Conservation (phyloP, 1,139 yeast genomes). For the Pichiaceae sp. region DNA sequence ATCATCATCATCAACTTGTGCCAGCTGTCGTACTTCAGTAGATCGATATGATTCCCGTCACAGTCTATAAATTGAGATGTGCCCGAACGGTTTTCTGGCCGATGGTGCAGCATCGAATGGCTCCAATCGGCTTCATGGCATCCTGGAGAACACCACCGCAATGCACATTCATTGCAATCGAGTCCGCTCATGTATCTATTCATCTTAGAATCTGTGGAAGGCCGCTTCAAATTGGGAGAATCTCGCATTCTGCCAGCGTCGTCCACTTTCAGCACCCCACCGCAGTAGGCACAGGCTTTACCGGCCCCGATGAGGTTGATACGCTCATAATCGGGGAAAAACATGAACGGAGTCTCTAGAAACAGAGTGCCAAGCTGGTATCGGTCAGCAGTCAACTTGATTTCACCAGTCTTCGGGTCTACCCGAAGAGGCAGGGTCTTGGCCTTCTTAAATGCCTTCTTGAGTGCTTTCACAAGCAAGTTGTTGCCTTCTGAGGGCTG, state of each 20-base stretch:
- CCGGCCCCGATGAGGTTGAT: constrained; percentile 54
- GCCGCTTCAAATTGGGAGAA: constrained; percentile 22
- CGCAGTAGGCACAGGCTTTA: constrained; percentile 76
- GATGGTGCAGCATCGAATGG: constrained; percentile 57
- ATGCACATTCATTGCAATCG: constrained; percentile 61
- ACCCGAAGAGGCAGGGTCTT: constrained; percentile 6
- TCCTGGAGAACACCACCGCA: constrained; percentile 61
- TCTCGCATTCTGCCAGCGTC: constrained; percentile 21
- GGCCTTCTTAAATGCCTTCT: constrained; percentile 6
- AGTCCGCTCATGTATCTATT: constrained; percentile 34
- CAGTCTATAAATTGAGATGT: constrained; percentile 12
- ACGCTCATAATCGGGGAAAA: constrained; percentile 66
- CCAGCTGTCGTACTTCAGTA: constrained; percentile 18
- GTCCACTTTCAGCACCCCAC: constrained; percentile 42
- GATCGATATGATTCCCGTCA: constrained; percentile 6
- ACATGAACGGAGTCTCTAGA: constrained; percentile 44
- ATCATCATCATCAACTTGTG: constrained; percentile 8
- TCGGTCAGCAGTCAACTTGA: constrained; percentile 6
- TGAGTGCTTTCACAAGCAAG: constrained; percentile 1
- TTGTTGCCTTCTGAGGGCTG: background rate
- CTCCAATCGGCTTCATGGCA: constrained; percentile 49
- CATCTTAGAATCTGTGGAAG: constrained; percentile 16
- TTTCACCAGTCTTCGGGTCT: constrained; percentile 5
- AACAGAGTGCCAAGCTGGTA: constrained; percentile 20
- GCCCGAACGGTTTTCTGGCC: constrained; percentile 21